These are phyloP conservation scores for Metarhizium guizhouense DNA, from an alignment of 2,329 filamentous ascomycete genomes.

Conservation along the genomic window DNA sequence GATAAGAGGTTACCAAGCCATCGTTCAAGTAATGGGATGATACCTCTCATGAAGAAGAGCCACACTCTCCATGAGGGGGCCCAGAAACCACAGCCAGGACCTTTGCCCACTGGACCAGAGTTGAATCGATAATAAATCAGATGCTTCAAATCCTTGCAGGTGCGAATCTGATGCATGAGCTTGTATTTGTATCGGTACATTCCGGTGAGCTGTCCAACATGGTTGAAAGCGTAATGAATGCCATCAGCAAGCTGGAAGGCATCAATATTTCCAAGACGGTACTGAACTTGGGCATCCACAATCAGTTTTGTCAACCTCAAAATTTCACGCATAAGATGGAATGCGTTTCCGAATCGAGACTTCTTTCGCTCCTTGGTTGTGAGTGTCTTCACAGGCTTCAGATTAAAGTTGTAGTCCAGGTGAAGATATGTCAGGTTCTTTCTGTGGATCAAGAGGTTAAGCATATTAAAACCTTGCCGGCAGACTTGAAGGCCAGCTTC, in stretches of 20 bases:
- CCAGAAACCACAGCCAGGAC: conserved; percentile 98
- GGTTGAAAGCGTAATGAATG: conserved; percentile 98
- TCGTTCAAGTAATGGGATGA: conserved; percentile 90
- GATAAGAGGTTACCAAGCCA: conserved; percentile 97
- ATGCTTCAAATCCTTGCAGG: conserved; percentile 98
- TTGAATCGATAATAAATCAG: conserved; percentile 99
- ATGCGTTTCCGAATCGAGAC: conserved; percentile 96
- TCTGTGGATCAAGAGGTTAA: conserved; percentile 92
- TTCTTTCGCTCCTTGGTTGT: conserved; percentile 99
- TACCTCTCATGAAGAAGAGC: conserved; percentile 98
- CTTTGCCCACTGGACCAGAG: conserved; percentile 91
- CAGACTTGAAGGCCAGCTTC: conserved; percentile 98
- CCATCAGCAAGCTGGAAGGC: conserved; percentile 97
- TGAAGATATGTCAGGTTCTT: conserved; percentile 98
- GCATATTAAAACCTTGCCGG: conserved; percentile 97
- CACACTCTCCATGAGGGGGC: conserved; percentile 97
- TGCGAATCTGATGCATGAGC: conserved; percentile 98
- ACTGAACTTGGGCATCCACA: conserved; percentile 96
- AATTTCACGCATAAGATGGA: conserved; percentile 98
- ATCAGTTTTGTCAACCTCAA: conserved; percentile 92
- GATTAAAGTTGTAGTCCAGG: conserved; percentile 98
- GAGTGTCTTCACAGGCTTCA: conserved; percentile 97
- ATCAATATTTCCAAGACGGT: conserved; percentile 94
- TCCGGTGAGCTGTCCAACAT: conserved; percentile 93
- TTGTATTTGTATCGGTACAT: conserved; percentile 99